A percentile compares a stretch with the other conserved stretches of the same genome.
These are phyloP conservation scores for Dissophora ornata DNA, from an alignment of 192 early-diverging fungal genomes.

Conservation along the genomic window DNA sequence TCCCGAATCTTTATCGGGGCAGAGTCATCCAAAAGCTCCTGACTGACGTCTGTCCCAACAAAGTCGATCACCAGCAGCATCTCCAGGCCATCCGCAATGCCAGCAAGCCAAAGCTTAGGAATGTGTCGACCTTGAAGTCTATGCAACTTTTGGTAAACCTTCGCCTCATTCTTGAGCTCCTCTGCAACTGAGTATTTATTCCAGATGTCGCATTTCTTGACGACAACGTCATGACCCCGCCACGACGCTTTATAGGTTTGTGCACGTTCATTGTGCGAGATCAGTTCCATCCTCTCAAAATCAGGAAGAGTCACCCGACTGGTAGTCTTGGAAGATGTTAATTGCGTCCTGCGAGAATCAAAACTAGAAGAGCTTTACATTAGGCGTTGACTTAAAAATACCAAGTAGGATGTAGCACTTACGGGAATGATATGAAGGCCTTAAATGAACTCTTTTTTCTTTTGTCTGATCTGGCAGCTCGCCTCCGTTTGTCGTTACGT, in stretches of 20 bases:
- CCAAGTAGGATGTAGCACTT: conserved; percentile 6
- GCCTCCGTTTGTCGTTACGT: not conserved
- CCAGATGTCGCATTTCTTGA: conserved; percentile 26
- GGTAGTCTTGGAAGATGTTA: not conserved
- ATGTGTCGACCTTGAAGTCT: conserved; percentile 14
- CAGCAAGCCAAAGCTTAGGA: conserved; percentile 9
- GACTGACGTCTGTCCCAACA: conserved; percentile 10
- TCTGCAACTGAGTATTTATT: conserved; percentile 8
- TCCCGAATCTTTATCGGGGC: conserved; percentile 9
- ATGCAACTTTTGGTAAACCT: conserved; percentile 18
- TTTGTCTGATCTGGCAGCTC: not conserved
- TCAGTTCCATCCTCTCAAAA: conserved; percentile 16
- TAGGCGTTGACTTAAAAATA: conserved; percentile 7
- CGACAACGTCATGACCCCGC: conserved; percentile 10
- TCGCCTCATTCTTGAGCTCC: conserved; percentile 26
- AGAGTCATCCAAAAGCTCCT: conserved; percentile 4
- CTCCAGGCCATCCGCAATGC: conserved; percentile 19
- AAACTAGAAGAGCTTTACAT: not conserved
- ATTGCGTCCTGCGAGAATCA: conserved; percentile 10
- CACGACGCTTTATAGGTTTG: conserved; percentile 16
- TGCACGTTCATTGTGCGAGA: conserved; percentile 14
- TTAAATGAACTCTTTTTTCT: conserved; percentile 8
- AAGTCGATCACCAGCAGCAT: conserved; percentile 16
- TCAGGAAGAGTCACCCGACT: conserved; percentile 7
- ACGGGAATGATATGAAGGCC: not conserved